These are phyloP conservation scores for Fraxinus xanthoxyloides DNA, from an alignment of 305 asterid genomes.

Conservation along the genomic window DNA sequence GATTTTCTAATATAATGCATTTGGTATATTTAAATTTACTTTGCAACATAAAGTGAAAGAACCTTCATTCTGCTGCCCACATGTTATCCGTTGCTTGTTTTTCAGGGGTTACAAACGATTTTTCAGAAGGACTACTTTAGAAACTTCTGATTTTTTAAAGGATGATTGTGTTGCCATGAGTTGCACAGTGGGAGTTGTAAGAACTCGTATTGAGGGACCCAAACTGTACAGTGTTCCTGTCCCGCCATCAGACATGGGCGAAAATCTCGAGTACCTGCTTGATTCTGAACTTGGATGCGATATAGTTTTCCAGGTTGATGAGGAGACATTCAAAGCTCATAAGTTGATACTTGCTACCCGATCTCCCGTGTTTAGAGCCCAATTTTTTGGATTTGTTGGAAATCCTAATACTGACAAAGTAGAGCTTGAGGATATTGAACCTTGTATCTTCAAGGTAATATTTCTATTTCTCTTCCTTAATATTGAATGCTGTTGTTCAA, in stretches of 20 bases:
- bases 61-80: neutral
- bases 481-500: conserved; percentile 2
- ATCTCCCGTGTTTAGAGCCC: conserved; percentile 95
- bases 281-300: conserved; percentile 70
- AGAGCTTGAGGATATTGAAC: conserved; percentile 77
- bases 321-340: conserved; percentile 78
- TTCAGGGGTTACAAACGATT: conserved; percentile 94
- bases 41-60: neutral
- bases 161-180: conserved; percentile 81
- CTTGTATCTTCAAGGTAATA: conserved; percentile 70
- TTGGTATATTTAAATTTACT: neutral
- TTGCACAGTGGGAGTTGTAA: conserved; percentile 95
- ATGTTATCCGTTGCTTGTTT: conserved; percentile 22
- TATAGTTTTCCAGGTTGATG: conserved; percentile 70
- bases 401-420: conserved; percentile 53
- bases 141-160: conserved; percentile 86
- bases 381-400: conserved; percentile 80
- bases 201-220: conserved; percentile 82
- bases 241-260: conserved; percentile 88
- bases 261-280: conserved; percentile 60
- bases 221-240: conserved; percentile 48
- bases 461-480: conserved; percentile 5
- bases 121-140: conserved; percentile 68
- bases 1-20: neutral
- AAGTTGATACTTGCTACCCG: conserved; percentile 89